Percentiles rank a stretch among this genome's conserved stretches.
Conservation (phyloP, 1,284 basidiomycete species). For the Gomphus bonarii region DNA sequence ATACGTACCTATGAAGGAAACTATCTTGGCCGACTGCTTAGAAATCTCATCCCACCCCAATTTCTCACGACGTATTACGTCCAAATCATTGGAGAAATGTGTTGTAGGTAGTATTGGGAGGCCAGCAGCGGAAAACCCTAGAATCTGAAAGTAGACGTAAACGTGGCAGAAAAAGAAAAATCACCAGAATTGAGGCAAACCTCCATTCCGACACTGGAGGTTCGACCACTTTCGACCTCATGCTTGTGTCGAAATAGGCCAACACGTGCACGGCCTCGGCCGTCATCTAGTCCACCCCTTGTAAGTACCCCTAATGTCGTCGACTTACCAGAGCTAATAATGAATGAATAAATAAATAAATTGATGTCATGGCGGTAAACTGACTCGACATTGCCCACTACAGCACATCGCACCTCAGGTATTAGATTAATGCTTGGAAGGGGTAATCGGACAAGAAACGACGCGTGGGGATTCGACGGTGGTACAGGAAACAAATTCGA, state of each 20-base stretch:
- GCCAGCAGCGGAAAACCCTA: conserved; percentile 73
- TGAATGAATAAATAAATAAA: neutral
- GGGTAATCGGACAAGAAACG: conserved; percentile 58
- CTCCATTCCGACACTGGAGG: conserved; percentile 94
- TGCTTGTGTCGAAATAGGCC: conserved; percentile 95
- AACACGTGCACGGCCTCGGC: conserved; percentile 86
- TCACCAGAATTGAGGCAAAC: conserved; percentile 30
- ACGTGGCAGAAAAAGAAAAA: neutral
- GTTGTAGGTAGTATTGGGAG: conserved; percentile 64
- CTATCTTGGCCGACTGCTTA: conserved; percentile 80
- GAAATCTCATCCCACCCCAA: conserved; percentile 97
- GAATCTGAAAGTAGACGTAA: conserved; percentile 41
- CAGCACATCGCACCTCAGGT: conserved; percentile 88
- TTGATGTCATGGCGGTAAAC: neutral
- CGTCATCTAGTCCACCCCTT: conserved; percentile 85
- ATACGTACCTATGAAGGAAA: conserved; percentile 77
- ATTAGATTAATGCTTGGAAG: conserved; percentile 60
- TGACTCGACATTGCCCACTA: conserved; percentile 86
- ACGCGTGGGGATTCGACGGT: conserved; percentile 39
- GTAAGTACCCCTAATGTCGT: conserved; percentile 87
- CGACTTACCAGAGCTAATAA: conserved; percentile 72
- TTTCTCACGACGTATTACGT: conserved; percentile 70
- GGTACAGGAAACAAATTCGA: conserved; percentile 43
- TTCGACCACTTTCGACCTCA: conserved; percentile 92
- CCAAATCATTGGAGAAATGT: conserved; percentile 42